Evolutionary conservation across 768 basidiomycete species (phyloP).

Genomic region (Clitopilus hobsonii): DNA sequence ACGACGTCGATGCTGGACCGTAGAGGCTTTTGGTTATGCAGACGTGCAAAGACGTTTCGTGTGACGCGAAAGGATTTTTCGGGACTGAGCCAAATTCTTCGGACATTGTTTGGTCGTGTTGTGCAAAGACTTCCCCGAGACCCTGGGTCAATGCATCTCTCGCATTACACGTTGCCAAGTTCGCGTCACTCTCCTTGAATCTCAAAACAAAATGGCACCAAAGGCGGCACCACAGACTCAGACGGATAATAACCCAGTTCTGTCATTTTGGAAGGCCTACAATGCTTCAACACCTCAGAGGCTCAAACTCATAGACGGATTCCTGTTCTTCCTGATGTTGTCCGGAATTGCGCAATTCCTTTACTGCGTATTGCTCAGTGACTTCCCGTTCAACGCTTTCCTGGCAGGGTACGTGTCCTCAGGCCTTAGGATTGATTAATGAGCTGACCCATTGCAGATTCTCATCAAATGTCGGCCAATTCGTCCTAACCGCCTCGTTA

Average conservation of each 20-base stretch:
- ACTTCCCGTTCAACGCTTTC: conserved; percentile 97
- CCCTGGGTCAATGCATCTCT: conserved; percentile 4
- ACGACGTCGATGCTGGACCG: no score
- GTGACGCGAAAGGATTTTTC: conserved; percentile 5
- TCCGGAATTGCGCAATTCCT: conserved; percentile 87
- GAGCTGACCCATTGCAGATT: conserved; percentile 56
- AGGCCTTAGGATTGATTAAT: no score
- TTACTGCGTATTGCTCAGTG: conserved; percentile 88
- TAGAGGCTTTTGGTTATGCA: conserved; percentile 2
- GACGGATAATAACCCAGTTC: conserved; percentile 36
- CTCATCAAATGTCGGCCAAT: conserved; percentile 91
- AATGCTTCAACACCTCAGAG: conserved; percentile 69
- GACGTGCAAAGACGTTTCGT: neutral
- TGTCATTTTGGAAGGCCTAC: conserved; percentile 75
- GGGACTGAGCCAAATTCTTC: conserved; percentile 8
- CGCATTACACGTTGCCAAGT: conserved; percentile 27
- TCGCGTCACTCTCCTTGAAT: conserved; percentile 1
- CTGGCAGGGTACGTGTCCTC: conserved; percentile 87
- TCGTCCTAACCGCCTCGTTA: conserved; percentile 89
- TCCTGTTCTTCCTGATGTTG: conserved; percentile 88
- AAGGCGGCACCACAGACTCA: conserved; percentile 25
- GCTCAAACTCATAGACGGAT: conserved; percentile 91
- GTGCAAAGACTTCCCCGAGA: conserved; percentile 20
- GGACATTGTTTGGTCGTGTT: conserved; percentile 15
- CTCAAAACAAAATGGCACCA: conserved; percentile 24